These are phyloP conservation scores for Lactarius trivialis DNA, from an alignment of 768 basidiomycete species.

Conservation along the genomic window DNA sequence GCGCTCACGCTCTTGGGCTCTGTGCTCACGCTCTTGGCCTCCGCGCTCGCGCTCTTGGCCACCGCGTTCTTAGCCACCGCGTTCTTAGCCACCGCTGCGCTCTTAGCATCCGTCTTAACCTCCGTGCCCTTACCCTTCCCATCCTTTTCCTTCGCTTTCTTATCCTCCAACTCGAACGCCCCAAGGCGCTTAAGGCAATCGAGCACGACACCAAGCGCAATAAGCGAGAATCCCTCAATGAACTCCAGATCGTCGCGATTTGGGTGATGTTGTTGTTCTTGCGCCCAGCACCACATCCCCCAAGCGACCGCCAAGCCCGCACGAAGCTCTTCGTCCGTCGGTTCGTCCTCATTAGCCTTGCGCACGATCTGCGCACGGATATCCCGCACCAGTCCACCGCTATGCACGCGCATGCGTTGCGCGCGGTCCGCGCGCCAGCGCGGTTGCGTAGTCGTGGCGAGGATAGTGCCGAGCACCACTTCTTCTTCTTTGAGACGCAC, in stretches of 20 bases:
- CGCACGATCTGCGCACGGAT: conserved; percentile 35
- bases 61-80: no score
- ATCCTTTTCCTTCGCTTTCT: no score
- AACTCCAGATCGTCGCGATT: conserved; percentile 24
- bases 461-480: conserved; percentile 65
- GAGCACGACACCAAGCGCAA: conserved; percentile 40
- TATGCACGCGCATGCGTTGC: conserved; percentile 57
- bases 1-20: no score
- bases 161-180: background rate
- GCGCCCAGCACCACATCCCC: conserved; percentile 57
- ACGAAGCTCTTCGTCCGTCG: conserved; percentile 24
- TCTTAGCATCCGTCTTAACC: no score
- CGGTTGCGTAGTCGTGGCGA: conserved; percentile 60
- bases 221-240: conserved; percentile 57
- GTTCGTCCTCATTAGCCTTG: background rate
- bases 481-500: conserved; percentile 63
- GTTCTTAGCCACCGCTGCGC: no score
- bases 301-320: conserved; percentile 48
- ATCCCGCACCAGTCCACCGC: conserved; percentile 45
- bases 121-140: no score
- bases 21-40: no score
- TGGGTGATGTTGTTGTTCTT: no score
- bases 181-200: conserved; percentile 2
- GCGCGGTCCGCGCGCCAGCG: conserved; percentile 53
- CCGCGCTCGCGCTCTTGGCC: no score